phyloP scores from a whole-genome alignment of 2,329 filamentous ascomycete genomes.

The Cladorrhinum sp. region DNA sequence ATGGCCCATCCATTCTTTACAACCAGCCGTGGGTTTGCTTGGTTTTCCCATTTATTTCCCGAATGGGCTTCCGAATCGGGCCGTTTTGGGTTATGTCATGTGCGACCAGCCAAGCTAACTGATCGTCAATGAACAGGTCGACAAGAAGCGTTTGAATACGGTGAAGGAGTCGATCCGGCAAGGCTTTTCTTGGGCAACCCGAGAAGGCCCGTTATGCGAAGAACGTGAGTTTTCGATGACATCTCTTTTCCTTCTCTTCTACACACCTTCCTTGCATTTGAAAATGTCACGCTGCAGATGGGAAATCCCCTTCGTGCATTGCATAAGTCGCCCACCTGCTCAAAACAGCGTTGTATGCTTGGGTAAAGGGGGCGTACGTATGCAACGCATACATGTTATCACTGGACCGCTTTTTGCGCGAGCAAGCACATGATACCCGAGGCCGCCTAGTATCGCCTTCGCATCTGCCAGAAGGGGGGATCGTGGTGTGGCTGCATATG shows the following conservation, averaged over 20 bases:
- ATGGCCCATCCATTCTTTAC: neutral
- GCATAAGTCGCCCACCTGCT: constrained; percentile 6
- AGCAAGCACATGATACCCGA: neutral
- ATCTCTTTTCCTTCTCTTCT: constrained; percentile 19
- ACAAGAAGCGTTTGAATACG: constrained; percentile 82
- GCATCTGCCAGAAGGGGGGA: neutral
- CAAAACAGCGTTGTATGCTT: neutral
- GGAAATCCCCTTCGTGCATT: neutral
- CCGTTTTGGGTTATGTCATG: constrained; percentile 9
- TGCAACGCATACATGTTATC: neutral
- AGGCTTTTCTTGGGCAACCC: constrained; percentile 93
- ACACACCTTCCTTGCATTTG: constrained; percentile 15
- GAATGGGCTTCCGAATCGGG: constrained; percentile 12
- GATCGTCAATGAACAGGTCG: constrained; percentile 53
- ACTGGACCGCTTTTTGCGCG: neutral
- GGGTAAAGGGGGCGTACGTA: neutral
- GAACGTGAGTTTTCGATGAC: constrained; percentile 80
- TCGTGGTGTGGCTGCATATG: neutral
- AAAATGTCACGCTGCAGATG: neutral
- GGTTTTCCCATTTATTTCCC: constrained; percentile 7
- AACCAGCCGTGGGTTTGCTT: constrained; percentile 13
- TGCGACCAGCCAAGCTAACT: constrained; percentile 15
- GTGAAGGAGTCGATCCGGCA: constrained; percentile 92
- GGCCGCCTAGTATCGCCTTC: neutral
- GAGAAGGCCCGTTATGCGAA: constrained; percentile 95